Conservation (phyloP, 495 filamentous ascomycete genomes). For the Hypoxylon fragiforme region DNA sequence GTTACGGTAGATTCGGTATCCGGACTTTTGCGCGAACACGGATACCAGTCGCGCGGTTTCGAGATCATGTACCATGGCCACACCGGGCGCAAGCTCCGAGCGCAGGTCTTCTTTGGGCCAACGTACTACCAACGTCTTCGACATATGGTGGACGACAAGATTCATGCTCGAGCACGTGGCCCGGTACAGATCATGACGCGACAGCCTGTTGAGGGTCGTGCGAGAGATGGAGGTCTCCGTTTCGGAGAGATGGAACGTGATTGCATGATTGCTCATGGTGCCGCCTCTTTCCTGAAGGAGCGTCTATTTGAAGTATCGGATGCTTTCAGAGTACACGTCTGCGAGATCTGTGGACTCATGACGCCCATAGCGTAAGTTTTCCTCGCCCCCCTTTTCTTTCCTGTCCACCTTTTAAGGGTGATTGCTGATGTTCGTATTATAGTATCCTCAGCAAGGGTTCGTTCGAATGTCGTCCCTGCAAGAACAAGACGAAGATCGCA, state of each 20-base stretch:
- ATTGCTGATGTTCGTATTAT: slow-evolving; percentile 34
- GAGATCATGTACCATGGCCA: slow-evolving; percentile 99
- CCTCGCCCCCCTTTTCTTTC: slow-evolving; percentile 8
- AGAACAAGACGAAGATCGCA: slow-evolving; percentile 97
- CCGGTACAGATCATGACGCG: slow-evolving; percentile 96
- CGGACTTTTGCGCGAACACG: slow-evolving; percentile 80
- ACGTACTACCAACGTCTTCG: slow-evolving; percentile 99
- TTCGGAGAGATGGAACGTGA: slow-evolving; percentile 99
- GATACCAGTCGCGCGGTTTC: slow-evolving; percentile 95
- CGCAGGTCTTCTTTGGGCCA: slow-evolving; percentile 94
- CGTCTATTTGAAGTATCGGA: slow-evolving; percentile 95
- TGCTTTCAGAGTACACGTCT: slow-evolving; percentile 97
- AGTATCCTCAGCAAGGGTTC: slow-evolving; percentile 94
- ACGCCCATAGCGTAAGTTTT: slow-evolving; percentile 95
- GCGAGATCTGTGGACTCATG: slow-evolving; percentile 98
- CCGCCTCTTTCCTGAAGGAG: slow-evolving; percentile 95
- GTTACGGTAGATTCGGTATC: slow-evolving; percentile 97
- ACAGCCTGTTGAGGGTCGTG: slow-evolving; percentile 98
- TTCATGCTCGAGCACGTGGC: slow-evolving; percentile 93
- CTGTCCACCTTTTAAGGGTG: neutral
- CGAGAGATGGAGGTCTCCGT: slow-evolving; percentile 93
- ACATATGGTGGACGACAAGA: slow-evolving; percentile 99
- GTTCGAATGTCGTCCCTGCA: slow-evolving; percentile 95
- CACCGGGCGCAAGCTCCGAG: slow-evolving; percentile 87
- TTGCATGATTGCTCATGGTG: slow-evolving; percentile 99